Evolutionary conservation across 768 basidiomycete species (phyloP).

Genomic region (Suillus subluteus): DNA sequence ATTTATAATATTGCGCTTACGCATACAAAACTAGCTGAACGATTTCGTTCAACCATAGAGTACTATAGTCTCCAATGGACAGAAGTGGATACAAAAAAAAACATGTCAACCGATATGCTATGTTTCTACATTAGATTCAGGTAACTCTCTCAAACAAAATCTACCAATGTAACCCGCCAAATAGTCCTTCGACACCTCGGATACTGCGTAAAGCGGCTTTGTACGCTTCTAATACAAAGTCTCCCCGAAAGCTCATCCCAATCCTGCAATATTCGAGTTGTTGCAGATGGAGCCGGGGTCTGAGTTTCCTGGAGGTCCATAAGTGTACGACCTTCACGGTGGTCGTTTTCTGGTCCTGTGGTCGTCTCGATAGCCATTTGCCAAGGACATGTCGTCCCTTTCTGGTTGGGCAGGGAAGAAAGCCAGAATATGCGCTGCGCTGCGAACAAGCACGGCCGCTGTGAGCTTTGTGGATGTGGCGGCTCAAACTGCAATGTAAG

Average conservation of each 20-base stretch:
- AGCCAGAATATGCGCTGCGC: conserved; percentile 36
- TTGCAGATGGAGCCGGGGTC: not conserved
- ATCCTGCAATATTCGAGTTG: conserved; percentile 27
- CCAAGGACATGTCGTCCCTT: not conserved
- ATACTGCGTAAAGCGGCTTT: conserved; percentile 27
- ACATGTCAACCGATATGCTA: conserved; percentile 13
- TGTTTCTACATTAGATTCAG: not conserved
- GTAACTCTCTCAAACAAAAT: not conserved
- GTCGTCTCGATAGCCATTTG: not conserved
- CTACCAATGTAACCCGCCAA: conserved; percentile 25
- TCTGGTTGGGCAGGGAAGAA: conserved; percentile 18
- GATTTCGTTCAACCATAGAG: not conserved
- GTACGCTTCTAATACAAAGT: conserved; percentile 28
- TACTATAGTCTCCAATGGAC: not conserved
- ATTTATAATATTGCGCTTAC: not conserved
- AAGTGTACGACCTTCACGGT: conserved; percentile 23
- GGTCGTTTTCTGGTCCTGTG: conserved; percentile 9
- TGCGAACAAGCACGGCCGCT: conserved; percentile 26
- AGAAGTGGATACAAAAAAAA: not conserved
- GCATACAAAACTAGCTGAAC: not conserved
- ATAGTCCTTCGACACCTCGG: conserved; percentile 26
- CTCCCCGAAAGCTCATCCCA: conserved; percentile 36
- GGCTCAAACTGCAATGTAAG: conserved; percentile 22
- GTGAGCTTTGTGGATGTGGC: conserved; percentile 20
- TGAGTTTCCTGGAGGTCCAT: conserved; percentile 27